Base-by-base conservation (phyloP, 2,329 filamentous ascomycete species). In the Massarina eburnea region DNA sequence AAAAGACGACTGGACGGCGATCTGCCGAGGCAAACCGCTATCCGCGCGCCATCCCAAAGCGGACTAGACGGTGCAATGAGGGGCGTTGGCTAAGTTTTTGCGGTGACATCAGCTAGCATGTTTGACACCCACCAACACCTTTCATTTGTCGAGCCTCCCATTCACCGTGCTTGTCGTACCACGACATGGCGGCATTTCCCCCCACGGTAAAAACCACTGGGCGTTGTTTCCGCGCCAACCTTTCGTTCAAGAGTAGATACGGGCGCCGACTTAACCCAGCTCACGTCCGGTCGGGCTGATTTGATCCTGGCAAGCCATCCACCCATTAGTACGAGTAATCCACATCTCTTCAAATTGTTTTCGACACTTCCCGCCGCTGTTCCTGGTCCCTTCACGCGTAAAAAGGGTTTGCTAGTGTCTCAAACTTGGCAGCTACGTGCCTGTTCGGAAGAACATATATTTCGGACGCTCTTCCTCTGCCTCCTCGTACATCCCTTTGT, bases 401-500 rank as follows among this genome's bases (percentile, higher is more conserved):
- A 42, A 64, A 66, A 54, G 47, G n/a, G 26, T 51, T 51, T 59
- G 56, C 52, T 55, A 55, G 48, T 51, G 55, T 58, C 56, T 45
- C 48, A 48, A 46, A 45, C 40, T 51, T 48, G 46, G 50, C 47
- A 56, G 47, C 52, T 61, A 49, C 53, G 10, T 20, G 14, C n/a
- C n/a, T 47, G 49, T 59, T 57, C 47, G 57, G 50, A 46, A 62
- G 59, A 60, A 52, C 54, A 61, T 39, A 59, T 54, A 66, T 59
- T 61, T 63, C 55, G 52, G 50, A 33, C 46, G 34, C 32, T 43
- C 39, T 42, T 18, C 36, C 43, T 26, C 35, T 46, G 18, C 22
- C 12, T 22, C 12, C 5, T 21, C 12, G 8, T 15, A 46, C 14
- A 45, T 32, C 45, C 52, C 29, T 35, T 36, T 24, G 10, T 41